A percentile compares a stretch with the other conserved stretches of the same genome.
Evolutionary conservation across 148 eudicot species (phyloP).

Genomic region (Vaccinium myrtillus): DNA sequence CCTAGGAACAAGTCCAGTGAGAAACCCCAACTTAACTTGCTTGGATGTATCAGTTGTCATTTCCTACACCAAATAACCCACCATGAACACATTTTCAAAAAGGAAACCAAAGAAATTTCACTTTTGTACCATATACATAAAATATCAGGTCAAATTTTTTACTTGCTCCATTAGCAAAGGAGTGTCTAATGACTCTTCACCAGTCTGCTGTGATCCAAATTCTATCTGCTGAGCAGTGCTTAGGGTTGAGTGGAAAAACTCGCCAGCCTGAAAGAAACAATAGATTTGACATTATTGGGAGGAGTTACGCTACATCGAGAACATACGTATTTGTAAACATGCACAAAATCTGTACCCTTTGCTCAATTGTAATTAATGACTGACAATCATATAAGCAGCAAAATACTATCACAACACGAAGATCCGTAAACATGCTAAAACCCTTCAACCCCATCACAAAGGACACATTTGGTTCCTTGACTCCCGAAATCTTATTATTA

Average conservation of each 20-base stretch:
- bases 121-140: not conserved
- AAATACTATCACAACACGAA: not conserved
- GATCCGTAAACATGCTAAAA: not conserved
- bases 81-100: constrained; percentile 16
- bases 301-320: not conserved
- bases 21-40: constrained; percentile 80
- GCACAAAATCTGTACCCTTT: not conserved
- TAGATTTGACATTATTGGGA: not conserved
- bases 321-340: not conserved
- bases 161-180: constrained; percentile 77
- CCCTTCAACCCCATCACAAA: not conserved
- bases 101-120: constrained; percentile 1
- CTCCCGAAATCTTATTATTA: not conserved
- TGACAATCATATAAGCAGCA: not conserved
- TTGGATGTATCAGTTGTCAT: constrained; percentile 65
- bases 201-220: constrained; percentile 48
- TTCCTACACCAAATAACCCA: constrained; percentile 44
- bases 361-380: not conserved
- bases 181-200: constrained; percentile 72
- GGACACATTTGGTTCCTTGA: not conserved
- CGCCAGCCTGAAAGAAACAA: constrained; percentile 62
- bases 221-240: constrained; percentile 76
- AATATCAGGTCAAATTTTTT: constrained; percentile 20
- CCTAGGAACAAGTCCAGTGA: constrained; percentile 87
- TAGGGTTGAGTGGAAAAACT: constrained; percentile 71